phyloP scores from a whole-genome alignment of 2,329 filamentous ascomycete genomes.

The Ophiocordyceps camponoti-leonardi region DNA sequence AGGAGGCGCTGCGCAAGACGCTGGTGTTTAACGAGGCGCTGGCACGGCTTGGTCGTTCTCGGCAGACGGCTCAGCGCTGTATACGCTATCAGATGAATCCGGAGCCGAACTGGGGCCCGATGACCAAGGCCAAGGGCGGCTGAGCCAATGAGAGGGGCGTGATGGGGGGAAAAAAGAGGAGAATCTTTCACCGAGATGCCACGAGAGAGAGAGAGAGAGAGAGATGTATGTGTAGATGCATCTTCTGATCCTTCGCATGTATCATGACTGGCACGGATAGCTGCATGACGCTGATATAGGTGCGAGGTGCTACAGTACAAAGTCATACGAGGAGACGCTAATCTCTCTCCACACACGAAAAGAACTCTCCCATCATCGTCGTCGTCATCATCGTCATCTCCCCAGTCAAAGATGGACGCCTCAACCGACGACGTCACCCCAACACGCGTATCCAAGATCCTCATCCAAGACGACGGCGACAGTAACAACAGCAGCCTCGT shows the following conservation, averaged over 20 bases:
- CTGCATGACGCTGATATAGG: background rate
- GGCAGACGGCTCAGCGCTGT: constrained; percentile 48
- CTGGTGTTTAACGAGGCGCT: constrained; percentile 60
- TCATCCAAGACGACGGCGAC: constrained; percentile 6
- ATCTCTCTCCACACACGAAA: background rate
- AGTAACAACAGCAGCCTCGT: constrained; percentile 8
- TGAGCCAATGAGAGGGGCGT: background rate
- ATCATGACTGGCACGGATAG: background rate
- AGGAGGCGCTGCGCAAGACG: constrained; percentile 37
- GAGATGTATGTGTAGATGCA: background rate
- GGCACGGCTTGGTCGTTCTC: constrained; percentile 56
- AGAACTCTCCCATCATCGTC: background rate
- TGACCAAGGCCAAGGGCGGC: constrained; percentile 35
- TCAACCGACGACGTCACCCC: background rate
- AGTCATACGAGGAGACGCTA: background rate
- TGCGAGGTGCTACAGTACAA: background rate
- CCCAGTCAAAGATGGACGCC: background rate
- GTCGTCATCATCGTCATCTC: background rate
- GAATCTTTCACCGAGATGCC: background rate
- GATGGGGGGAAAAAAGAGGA: background rate
- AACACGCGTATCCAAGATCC: constrained; percentile 6
- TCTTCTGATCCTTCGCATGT: background rate
- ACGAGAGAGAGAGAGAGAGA: background rate
- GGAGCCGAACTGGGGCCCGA: constrained; percentile 82
- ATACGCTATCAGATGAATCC: constrained; percentile 86